Conservation (phyloP, 163 green algal genomes). For the Scenedesmus sp. region DNA sequence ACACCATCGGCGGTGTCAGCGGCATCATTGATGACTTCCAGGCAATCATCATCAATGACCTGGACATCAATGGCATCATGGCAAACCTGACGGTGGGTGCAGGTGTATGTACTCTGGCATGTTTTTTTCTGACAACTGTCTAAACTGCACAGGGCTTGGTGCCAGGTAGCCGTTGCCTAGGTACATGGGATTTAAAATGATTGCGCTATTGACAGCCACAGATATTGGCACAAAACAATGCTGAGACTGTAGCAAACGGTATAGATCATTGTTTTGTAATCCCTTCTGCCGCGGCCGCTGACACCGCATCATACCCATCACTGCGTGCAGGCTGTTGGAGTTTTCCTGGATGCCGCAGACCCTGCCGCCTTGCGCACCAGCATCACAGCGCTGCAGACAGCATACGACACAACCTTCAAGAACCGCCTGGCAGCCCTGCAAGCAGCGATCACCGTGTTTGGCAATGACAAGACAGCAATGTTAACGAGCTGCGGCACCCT, state of each 20-base stretch:
- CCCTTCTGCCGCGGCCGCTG: not conserved
- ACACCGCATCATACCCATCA: not conserved
- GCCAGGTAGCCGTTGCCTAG: too few species aligned
- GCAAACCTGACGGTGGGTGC: slow-evolving; percentile 30
- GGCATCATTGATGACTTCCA: slow-evolving; percentile 49
- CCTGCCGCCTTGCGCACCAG: not conserved
- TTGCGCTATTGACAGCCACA: too few species aligned
- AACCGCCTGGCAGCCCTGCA: not conserved
- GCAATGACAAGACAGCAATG: not conserved
- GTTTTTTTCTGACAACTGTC: not conserved
- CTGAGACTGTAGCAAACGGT: not conserved
- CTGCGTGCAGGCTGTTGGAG: slow-evolving; percentile 15
- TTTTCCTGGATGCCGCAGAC: slow-evolving; percentile 43
- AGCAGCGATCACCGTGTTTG: not conserved
- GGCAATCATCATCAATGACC: slow-evolving; percentile 29
- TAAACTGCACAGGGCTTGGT: not conserved
- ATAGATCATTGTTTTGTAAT: too few species aligned
- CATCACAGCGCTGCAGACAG: not conserved
- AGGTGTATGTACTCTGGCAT: not conserved
- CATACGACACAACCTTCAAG: slow-evolving; percentile 24
- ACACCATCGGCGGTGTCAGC: slow-evolving; percentile 9
- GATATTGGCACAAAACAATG: too few species aligned
- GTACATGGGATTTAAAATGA: too few species aligned
- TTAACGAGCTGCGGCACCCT: not conserved
- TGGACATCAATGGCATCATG: slow-evolving; percentile 16